Evolutionary conservation across 2,329 filamentous ascomycete species (phyloP).

Genomic region (Ophiostoma australiae): DNA sequence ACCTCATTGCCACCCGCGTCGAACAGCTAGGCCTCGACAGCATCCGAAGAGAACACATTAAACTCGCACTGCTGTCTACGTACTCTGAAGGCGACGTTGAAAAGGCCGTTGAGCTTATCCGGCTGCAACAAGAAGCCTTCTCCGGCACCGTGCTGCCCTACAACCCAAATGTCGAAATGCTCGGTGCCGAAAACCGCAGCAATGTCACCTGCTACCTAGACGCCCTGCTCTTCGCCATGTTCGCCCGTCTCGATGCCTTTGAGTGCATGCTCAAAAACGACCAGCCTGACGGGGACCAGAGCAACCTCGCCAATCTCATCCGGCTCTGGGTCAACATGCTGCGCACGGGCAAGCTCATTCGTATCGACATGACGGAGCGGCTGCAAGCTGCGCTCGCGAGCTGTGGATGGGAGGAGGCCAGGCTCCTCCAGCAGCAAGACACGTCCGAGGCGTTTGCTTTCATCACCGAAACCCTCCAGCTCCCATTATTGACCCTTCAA

Average conservation of each 20-base stretch:
- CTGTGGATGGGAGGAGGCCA: constrained; percentile 85
- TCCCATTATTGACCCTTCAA: constrained; percentile 83
- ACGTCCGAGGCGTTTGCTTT: constrained; percentile 94
- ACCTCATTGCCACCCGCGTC: constrained; percentile 36
- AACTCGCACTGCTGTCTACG: constrained; percentile 53
- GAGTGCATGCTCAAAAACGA: constrained; percentile 86
- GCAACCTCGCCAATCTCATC: constrained; percentile 69
- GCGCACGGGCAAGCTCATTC: constrained; percentile 77
- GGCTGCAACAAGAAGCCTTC: constrained; percentile 74
- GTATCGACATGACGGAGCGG: constrained; percentile 58
- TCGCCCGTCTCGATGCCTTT: constrained; percentile 81
- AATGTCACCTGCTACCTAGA: constrained; percentile 94
- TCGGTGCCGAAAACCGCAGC: constrained; percentile 80
- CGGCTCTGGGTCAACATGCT: constrained; percentile 92
- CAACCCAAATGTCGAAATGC: constrained; percentile 64
- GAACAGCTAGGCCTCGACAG: constrained; percentile 44
- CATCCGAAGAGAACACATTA: constrained; percentile 54
- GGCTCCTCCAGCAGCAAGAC: constrained; percentile 77
- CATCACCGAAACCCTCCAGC: constrained; percentile 80
- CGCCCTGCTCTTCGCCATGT: constrained; percentile 90
- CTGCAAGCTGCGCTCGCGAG: constrained; percentile 77
- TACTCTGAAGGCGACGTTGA: constrained; percentile 66
- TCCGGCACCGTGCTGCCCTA: constrained; percentile 73
- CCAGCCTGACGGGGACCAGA: constrained; percentile 65
- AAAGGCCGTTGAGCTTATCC: constrained; percentile 69